Evolutionary conservation across 495 filamentous ascomycete species (phyloP), one percentile per base, ranked within the genome.

Genomic region (Tirmania nivea): DNA sequence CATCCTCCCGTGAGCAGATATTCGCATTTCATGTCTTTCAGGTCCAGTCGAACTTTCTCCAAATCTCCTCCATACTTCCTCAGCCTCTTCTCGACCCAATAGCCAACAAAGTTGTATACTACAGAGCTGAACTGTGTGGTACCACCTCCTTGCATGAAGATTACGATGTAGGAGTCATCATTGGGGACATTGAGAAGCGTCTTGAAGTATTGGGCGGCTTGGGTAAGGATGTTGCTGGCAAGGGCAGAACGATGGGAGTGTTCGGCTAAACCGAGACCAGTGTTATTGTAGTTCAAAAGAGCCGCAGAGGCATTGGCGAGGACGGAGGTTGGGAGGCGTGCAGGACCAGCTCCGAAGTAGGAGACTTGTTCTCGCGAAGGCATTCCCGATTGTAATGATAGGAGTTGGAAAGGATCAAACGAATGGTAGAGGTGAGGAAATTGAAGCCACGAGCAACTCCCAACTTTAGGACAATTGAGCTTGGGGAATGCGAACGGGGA

Each of bases 1-100:
- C 90, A 94, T n/a, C 78, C 77, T 55, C 89, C 88, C 37, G 90
- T 93, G 36, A 94, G 81, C 16, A 94, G 71, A 65, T 96, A 96
- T 66, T 94, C 90, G 17, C 90, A 65, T 65, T 78, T 80, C 63
- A 78, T 76, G 59, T 75, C 75, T 56, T 71, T 70, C 51, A 92
- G 70, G 51, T 72, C 68, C 53, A 74, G 70, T 8, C 84, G 59
- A 16, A 85, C 67, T 45, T 74, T 73, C 20, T 73, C 75, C 48
- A 76, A 62, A 17, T 72, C 68, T 14, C 60, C 66, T 55, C 66
- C 59, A 17, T 67, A 63, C 39, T 59, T 57, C 20, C 61, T 52
- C 39, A 75, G 66, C 42, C 78, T 69, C 59, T 71, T 71, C 65
- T 83, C 75, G 0, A 94, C 80, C 87, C 86, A 94, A 48, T 84